Base-by-base conservation (phyloP, 768 basidiomycete species). In the Phylloporus arenicola region DNA sequence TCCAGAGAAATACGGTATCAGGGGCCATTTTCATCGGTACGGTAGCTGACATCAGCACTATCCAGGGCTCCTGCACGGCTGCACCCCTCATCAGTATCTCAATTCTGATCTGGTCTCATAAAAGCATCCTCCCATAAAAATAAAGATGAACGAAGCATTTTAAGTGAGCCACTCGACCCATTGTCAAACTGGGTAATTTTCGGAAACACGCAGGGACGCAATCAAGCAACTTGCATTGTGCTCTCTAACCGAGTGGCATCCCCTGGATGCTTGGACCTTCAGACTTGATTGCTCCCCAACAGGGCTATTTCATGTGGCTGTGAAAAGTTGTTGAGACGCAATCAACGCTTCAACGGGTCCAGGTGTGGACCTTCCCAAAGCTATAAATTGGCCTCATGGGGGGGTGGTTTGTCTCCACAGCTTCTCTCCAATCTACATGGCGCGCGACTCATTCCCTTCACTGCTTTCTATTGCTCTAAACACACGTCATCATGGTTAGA, bases 161-260 rank as follows among this genome's bases (percentile, higher is more conserved):
- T 30, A 1, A 9, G 19, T 47, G 37, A 47, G 45, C 25, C 8
- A 27, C 25, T 29, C 45, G 12, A 7, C 27, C 1, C 2, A 3
- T 47, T 30, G 30, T 35, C 37, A 38, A 29, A 47, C 25, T 7
- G 45, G 45, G 45, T 47, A 34, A 45, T 34, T 57, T 50, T 56
- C 8, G 11, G 42, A 53, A 50, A 50, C 43, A 27, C 63, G 50
- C 46, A 27, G 25, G 45, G 43, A 58, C 31, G 47, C 65, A 66
- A 66, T 68, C 65, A 43, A 30, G 12, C 8, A 50, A 25, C 14
- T 19, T 5, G 13, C 35, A 27, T 46, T 46, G 45, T 47, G 33
- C 53, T 52, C 43, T 19, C 56, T 65, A 55, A 41, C 57, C 59
- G 56, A 63, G 65, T 52, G 63, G 64, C 49, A 22, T 40, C 19